These are phyloP conservation scores for Mycena chlorophos DNA, from an alignment of 768 basidiomycete species.

Conservation along the genomic window DNA sequence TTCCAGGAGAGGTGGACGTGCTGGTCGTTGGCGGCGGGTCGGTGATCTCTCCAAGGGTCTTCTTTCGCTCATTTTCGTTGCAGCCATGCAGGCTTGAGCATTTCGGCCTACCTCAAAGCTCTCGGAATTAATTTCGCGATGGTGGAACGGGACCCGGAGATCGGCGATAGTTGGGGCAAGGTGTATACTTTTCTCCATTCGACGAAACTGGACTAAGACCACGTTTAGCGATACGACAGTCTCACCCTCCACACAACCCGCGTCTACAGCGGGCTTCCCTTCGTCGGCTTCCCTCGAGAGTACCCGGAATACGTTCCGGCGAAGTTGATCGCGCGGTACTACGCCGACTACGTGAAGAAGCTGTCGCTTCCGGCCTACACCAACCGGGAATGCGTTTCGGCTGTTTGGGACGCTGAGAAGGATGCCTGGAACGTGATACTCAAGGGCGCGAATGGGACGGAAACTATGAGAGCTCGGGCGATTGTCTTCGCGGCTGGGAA, in stretches of 20 bases:
- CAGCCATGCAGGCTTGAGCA: conserved; percentile 25
- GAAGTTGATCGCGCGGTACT: conserved; percentile 17
- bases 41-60: not conserved
- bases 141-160: conserved; percentile 44
- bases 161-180: conserved; percentile 46
- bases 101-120: conserved; percentile 34
- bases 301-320: conserved; percentile 19
- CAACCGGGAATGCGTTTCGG: conserved; percentile 16
- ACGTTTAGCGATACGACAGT: conserved; percentile 18
- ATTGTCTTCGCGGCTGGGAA: conserved; percentile 28
- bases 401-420: conserved; percentile 24
- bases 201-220: not conserved
- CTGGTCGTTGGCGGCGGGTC: conserved; percentile 44
- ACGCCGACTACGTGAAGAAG: conserved; percentile 14
- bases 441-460: conserved; percentile 21
- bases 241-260: conserved; percentile 26
- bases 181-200: conserved; percentile 26
- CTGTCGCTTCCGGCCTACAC: conserved; percentile 12
- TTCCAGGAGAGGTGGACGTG: conserved; percentile 28
- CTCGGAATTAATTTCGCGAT: conserved; percentile 47
- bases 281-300: conserved; percentile 15
- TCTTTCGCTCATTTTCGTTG: not conserved
- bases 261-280: conserved; percentile 29
- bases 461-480: conserved; percentile 27
- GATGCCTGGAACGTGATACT: conserved; percentile 33